phyloP scores from a whole-genome alignment of 768 basidiomycete species.

The Leccinum incarnatum region DNA sequence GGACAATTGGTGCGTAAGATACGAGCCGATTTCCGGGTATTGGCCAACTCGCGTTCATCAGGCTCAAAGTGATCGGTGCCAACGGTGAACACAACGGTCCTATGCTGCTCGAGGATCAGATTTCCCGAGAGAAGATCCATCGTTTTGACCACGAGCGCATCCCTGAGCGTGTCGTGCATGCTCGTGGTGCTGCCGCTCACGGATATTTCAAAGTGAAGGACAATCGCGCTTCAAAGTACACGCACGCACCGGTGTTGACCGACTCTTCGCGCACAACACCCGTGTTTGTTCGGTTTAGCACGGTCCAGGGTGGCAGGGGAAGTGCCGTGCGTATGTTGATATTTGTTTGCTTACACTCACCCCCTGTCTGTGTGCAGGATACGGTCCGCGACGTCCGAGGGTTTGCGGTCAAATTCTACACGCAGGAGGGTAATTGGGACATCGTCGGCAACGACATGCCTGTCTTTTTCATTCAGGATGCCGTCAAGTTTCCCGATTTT shows the following conservation, averaged over 20 bases:
- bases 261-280: conserved; percentile 73
- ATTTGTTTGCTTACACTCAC: neutral
- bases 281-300: conserved; percentile 81
- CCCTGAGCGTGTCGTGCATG: conserved; percentile 76
- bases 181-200: conserved; percentile 76
- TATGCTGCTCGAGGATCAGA: conserved; percentile 73
- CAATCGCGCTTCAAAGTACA: conserved; percentile 66
- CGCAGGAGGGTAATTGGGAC: conserved; percentile 84
- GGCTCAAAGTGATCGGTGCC: conserved; percentile 49
- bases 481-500: conserved; percentile 83
- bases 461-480: conserved; percentile 79
- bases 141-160: conserved; percentile 89
- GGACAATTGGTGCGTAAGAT: conserved; percentile 53
- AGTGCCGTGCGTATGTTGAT: conserved; percentile 56
- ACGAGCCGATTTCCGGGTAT: conserved; percentile 1
- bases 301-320: conserved; percentile 80
- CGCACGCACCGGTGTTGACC: conserved; percentile 66
- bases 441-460: conserved; percentile 84
- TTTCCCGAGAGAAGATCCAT: conserved; percentile 71
- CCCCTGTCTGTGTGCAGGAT: conserved; percentile 40
- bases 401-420: conserved; percentile 83
- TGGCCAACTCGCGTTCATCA: conserved; percentile 24
- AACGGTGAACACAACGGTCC: conserved; percentile 56
- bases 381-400: conserved; percentile 85
- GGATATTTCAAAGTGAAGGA: conserved; percentile 79